Base-by-base conservation (phyloP, 192 early-diverging fungal genomes). In the Linnemannia exigua region DNA sequence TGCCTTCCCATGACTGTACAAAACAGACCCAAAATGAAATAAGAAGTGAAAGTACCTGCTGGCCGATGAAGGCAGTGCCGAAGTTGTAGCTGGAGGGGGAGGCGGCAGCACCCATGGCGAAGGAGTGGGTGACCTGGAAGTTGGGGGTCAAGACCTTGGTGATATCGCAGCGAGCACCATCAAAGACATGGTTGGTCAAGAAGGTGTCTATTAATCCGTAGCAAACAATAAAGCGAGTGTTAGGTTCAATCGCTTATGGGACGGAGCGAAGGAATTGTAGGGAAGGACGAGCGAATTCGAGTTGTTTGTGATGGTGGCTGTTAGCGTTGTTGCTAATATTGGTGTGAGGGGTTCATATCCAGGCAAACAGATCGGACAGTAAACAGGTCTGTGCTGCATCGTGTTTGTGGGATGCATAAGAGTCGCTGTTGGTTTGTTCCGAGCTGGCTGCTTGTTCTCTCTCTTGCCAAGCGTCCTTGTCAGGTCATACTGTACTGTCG, bases 111-210 rank as follows among this genome's bases (percentile, higher is more conserved):
- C 96, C 98, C 89, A 98, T 94, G 50, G 94, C 90, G 87, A 99
- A 95, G 48, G 94, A 93, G 91, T 99, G 99, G 67, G 95, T 93
- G 47, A 97, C 95, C 77, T 98, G 97, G 90, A 99, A 99, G 91
- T 97, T 97, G 72, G 91, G 95, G 75, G 96, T 96, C 87, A 98
- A 90, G 38, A 96, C 92, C 81, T 97, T 98, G 50, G 95, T 93
- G 73, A 99, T 91, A 79, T 99, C 97, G 67, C 97, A 96, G 78
- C 96, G 96, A 17, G 95, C 98, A 77, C 99, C 99, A 76, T 99
- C 97, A 83, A 99, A 96, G 79, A 96, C 87, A 88, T 95, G 94
- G 88, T 96, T 94, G 46, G 96, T 95, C 80, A 95, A 89, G 87
- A 98, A 94, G 41, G 94, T 93, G 70, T 88, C 94, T 97, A 85